Conservation (phyloP, 768 basidiomycete species). For the Russula earlei region DNA sequence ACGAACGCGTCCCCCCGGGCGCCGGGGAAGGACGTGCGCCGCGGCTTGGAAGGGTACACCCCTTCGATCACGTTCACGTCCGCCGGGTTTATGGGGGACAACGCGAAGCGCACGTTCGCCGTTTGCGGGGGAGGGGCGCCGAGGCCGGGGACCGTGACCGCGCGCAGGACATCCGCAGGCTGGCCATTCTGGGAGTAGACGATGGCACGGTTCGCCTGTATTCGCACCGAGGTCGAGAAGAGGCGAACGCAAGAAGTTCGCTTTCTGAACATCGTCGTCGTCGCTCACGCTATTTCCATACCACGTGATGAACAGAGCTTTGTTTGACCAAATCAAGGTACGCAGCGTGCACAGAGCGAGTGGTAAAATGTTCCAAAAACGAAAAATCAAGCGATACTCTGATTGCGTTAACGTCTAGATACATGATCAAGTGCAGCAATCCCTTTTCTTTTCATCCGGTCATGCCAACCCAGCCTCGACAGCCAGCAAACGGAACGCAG, state of each 20-base stretch:
- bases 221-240: conserved; percentile 27
- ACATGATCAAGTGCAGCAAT: no score
- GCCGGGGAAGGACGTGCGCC: conserved; percentile 29
- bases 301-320: no score
- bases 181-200: conserved; percentile 54
- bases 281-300: not conserved
- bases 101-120: conserved; percentile 55
- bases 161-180: conserved; percentile 49
- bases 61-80: conserved; percentile 78
- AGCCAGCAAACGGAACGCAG: conserved; percentile 55
- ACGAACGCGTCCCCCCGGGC: conserved; percentile 39
- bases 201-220: conserved; percentile 46
- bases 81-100: conserved; percentile 74
- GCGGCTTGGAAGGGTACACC: conserved; percentile 64
- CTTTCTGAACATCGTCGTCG: not conserved
- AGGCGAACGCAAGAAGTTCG: not conserved
- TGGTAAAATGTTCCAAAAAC: no score
- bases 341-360: no score
- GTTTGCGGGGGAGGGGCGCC: conserved; percentile 46
- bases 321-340: no score
- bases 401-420: no score
- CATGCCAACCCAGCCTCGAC: conserved; percentile 48
- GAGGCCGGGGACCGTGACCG: conserved; percentile 42
- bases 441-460: not conserved
- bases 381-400: no score